These are phyloP conservation scores for Cutaneotrichosporon sp. DNA, from an alignment of 1,284 basidiomycete genomes.

Conservation along the genomic window DNA sequence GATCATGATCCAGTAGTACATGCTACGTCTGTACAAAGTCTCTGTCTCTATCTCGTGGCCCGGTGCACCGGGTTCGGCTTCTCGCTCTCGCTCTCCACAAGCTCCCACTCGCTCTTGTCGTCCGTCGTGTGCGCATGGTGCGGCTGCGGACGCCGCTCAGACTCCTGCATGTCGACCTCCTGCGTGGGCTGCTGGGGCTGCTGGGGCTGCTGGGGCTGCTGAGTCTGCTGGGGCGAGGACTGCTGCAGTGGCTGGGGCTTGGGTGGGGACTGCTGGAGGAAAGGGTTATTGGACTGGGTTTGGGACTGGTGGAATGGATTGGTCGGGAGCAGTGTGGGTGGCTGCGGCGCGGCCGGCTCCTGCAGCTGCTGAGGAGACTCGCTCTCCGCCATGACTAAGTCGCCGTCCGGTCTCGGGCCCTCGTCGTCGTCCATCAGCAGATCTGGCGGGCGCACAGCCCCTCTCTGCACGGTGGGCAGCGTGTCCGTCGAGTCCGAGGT, in stretches of 20 bases:
- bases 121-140: not conserved
- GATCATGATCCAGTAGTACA: slow-evolving; percentile 76
- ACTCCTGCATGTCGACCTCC: not conserved
- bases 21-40: not conserved
- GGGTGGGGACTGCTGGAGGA: too few relatives aligned
- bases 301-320: not conserved
- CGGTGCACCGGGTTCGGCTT: not conserved
- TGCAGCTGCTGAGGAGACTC: not conserved
- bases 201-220: not conserved
- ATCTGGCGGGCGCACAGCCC: not conserved
- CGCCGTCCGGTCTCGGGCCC: not conserved
- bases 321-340: not conserved
- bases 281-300: too few relatives aligned
- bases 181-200: not conserved
- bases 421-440: not conserved
- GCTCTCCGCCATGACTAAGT: not conserved
- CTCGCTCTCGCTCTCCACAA: not conserved
- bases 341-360: not conserved
- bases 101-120: not conserved
- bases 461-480: not conserved
- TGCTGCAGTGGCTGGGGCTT: not conserved
- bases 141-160: not conserved
- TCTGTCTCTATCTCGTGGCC: not conserved
- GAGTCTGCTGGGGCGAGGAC: too few relatives aligned
- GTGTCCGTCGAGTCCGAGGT: not conserved